phyloP scores from a whole-genome alignment of 2,329 filamentous ascomycete species.

The Colletotrichum tropicale region DNA sequence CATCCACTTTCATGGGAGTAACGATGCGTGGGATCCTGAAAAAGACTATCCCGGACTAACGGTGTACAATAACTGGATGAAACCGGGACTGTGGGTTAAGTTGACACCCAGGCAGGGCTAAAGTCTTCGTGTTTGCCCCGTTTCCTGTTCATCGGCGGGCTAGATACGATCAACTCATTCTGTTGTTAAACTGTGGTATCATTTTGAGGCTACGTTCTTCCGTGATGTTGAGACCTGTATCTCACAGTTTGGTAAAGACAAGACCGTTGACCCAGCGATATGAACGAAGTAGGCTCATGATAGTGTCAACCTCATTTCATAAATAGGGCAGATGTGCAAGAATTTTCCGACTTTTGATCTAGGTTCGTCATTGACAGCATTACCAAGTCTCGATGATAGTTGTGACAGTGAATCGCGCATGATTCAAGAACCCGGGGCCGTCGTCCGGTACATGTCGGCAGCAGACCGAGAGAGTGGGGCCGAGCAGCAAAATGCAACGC shows the following conservation, averaged over 20 bases:
- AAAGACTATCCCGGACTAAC: neutral
- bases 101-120: neutral
- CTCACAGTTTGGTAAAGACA: neutral
- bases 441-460: neutral
- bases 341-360: no score
- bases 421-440: neutral
- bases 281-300: no score
- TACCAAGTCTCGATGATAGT: neutral
- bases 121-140: neutral
- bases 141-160: neutral
- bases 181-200: rapidly evolving
- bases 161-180: neutral
- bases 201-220: neutral
- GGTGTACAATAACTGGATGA: neutral
- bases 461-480: neutral
- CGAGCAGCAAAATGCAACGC: neutral
- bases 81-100: neutral
- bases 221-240: neutral
- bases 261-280: neutral
- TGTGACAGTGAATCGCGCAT: neutral
- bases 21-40: neutral
- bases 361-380: neutral
- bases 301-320: no score
- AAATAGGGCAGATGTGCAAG: no score
- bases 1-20: neutral